Base-by-base conservation (phyloP, 352 stramenopile genomes). In the Thraustochytrium striatum region DNA sequence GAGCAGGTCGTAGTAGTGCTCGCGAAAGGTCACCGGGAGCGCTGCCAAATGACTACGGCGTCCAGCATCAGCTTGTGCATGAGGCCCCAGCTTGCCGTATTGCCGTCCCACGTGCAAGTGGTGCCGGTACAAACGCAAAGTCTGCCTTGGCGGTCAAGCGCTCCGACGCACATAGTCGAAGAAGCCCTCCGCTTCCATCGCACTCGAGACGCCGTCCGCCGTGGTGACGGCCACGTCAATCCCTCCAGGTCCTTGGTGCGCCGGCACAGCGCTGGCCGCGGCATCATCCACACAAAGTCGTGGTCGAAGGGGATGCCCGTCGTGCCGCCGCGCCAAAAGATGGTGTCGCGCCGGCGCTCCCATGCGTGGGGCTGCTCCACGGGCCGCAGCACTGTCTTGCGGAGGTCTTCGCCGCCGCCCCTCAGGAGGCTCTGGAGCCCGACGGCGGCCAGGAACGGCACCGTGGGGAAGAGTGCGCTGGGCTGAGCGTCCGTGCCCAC, bases 51-150 rank as follows among this genome's bases (percentile, higher is more conserved):
- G 9, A 80, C 58, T 9, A 70, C 70, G 16, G 53, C 38, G 28
- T 25, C 36, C n/a, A 80, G 16, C 5, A 11, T 19, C 19, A 80
- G 36, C 47, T 80, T 80, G 8, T 0, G 19, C 21, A 61, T 16
- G 36, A 80, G 70, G 9, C 70, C 70, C 70, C 70, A 80, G 70
- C 55, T 72, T 9, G 70, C 70, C 28, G 70, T 78, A 39, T 80
- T 69, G 5, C 70, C 70, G 36, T 80, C 70, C 61, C 79, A 80
- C 19, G 1, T 28, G n/a, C n/a, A n/a, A n/a, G n/a, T n/a, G n/a
- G n/a, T n/a, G n/a, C n/a, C n/a, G n/a, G n/a, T n/a, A n/a, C n/a
- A n/a, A 16, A 21, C 30, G 32, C 13, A 2, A 9, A 35, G 2
- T 21, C 65, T 39, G 5, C 30, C 25, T 7, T 13, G 30, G 13